Evolutionary conservation across 2,329 filamentous ascomycete species (phyloP).

Genomic region (Cercospora nicotianae): DNA sequence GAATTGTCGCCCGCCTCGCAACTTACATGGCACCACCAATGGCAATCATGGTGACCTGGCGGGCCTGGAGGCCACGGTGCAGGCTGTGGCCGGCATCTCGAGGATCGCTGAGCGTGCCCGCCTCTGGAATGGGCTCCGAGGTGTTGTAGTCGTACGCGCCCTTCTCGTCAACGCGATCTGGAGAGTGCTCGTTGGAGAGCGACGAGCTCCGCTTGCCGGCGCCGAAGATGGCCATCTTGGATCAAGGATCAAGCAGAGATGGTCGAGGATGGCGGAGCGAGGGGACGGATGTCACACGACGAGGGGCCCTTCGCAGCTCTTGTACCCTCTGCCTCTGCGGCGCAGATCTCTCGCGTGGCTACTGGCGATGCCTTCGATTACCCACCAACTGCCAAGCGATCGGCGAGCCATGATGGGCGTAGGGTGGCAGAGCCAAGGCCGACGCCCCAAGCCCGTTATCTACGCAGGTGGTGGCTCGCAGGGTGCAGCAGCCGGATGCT

Average conservation of each 20-base stretch:
- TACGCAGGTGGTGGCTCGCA: not conserved
- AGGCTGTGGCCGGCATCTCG: constrained; percentile 39
- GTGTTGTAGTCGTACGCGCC: constrained; percentile 5
- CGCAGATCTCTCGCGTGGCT: not conserved
- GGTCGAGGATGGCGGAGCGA: not conserved
- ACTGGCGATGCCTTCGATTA: not conserved
- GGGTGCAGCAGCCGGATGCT: constrained; percentile 8
- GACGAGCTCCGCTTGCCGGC: constrained; percentile 9
- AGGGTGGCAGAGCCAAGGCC: constrained; percentile 5
- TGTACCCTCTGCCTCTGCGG: not conserved
- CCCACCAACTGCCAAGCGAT: constrained; percentile 3
- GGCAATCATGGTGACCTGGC: constrained; percentile 64
- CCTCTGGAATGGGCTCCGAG: constrained; percentile 14
- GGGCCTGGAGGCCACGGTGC: constrained; percentile 55
- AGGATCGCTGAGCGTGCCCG: constrained; percentile 28
- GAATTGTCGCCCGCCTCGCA: not conserved
- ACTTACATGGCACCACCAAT: constrained; percentile 58
- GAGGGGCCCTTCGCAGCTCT: not conserved
- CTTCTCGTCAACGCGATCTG: constrained; percentile 7
- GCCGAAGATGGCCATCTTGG: constrained; percentile 12
- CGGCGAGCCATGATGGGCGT: not conserved
- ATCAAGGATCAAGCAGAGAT: not conserved
- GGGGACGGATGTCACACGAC: not conserved
- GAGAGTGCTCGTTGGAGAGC: constrained; percentile 11
- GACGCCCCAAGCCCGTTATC: constrained; percentile 11